These are phyloP conservation scores for Talaromyces sp. DNA, from an alignment of 2,329 filamentous ascomycete genomes.

Conservation along the genomic window DNA sequence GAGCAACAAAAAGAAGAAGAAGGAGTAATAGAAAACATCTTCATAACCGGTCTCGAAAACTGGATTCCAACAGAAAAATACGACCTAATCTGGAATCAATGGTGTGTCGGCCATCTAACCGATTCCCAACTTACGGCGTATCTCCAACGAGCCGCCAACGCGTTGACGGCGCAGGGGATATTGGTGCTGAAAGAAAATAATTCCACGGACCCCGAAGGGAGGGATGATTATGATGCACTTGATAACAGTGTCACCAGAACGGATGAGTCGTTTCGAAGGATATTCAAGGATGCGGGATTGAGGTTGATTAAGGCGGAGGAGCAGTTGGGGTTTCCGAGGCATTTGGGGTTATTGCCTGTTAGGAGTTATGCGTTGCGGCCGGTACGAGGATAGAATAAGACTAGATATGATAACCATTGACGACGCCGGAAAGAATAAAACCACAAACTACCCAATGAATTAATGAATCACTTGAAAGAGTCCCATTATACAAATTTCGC, in stretches of 20 bases:
- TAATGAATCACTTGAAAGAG: not conserved
- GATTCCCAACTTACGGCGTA: constrained; percentile 67
- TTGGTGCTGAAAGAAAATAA: constrained; percentile 81
- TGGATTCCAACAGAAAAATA: constrained; percentile 61
- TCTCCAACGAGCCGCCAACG: constrained; percentile 55
- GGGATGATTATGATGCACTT: constrained; percentile 67
- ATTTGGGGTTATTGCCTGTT: constrained; percentile 62
- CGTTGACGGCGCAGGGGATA: constrained; percentile 41
- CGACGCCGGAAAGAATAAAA: not conserved
- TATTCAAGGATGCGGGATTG: constrained; percentile 67
- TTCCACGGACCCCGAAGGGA: constrained; percentile 46
- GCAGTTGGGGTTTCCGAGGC: constrained; percentile 65
- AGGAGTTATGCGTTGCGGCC: constrained; percentile 71
- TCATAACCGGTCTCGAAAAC: constrained; percentile 67
- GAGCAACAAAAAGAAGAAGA: constrained; percentile 15
- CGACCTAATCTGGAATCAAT: constrained; percentile 83
- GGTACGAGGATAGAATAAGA: not conserved
- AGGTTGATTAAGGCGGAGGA: constrained; percentile 64
- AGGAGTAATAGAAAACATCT: constrained; percentile 57
- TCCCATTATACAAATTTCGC: not conserved
- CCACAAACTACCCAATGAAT: not conserved
- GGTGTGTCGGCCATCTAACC: constrained; percentile 79
- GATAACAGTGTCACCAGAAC: constrained; percentile 75
- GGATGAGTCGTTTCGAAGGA: constrained; percentile 62
- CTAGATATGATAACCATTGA: not conserved